These are phyloP conservation scores for Abrus pulchellus DNA, from an alignment of 306 rosid genomes.

Conservation along the genomic window DNA sequence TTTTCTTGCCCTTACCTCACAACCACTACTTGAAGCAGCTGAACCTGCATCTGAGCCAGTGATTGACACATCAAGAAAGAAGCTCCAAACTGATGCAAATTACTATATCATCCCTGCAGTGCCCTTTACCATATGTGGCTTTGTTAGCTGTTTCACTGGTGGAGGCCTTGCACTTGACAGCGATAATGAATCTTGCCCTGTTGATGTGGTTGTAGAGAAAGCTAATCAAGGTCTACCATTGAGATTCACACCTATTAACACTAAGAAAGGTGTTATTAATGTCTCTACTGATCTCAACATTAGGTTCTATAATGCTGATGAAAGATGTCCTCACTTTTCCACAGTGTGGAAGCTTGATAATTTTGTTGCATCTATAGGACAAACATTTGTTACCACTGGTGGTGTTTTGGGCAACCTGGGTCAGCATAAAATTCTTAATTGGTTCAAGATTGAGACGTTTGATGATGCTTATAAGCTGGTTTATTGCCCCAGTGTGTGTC, in stretches of 20 bases:
- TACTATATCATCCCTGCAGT: slow-evolving; percentile 44
- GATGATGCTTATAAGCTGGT: slow-evolving; percentile 56
- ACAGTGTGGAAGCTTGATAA: slow-evolving; percentile 56
- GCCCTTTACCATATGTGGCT: slow-evolving; percentile 20
- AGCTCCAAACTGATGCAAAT: slow-evolving; percentile 5
- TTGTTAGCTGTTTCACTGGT: slow-evolving; percentile 6
- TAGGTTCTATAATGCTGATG: slow-evolving; percentile 30
- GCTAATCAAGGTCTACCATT: slow-evolving; percentile 48
- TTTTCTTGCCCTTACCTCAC: not conserved
- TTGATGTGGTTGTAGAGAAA: slow-evolving; percentile 49
- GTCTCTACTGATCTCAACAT: slow-evolving; percentile 61
- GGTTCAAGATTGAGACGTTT: slow-evolving; percentile 64
- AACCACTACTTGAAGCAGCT: slow-evolving; percentile 34
- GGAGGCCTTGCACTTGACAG: slow-evolving; percentile 13
- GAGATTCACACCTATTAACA: slow-evolving; percentile 42
- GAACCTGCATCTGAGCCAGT: slow-evolving; percentile 40
- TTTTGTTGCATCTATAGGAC: slow-evolving; percentile 25
- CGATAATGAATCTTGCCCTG: slow-evolving; percentile 45
- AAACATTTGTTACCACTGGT: slow-evolving; percentile 51
- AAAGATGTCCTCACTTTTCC: slow-evolving; percentile 39
- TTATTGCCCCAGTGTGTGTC: slow-evolving; percentile 65
- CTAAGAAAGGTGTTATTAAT: slow-evolving; percentile 47
- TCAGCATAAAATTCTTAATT: slow-evolving; percentile 46
- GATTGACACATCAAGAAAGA: slow-evolving; percentile 48
- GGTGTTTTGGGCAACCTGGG: slow-evolving; percentile 55